phyloP scores from a whole-genome alignment of 345 rosid species.

The Kandelia obovata region DNA sequence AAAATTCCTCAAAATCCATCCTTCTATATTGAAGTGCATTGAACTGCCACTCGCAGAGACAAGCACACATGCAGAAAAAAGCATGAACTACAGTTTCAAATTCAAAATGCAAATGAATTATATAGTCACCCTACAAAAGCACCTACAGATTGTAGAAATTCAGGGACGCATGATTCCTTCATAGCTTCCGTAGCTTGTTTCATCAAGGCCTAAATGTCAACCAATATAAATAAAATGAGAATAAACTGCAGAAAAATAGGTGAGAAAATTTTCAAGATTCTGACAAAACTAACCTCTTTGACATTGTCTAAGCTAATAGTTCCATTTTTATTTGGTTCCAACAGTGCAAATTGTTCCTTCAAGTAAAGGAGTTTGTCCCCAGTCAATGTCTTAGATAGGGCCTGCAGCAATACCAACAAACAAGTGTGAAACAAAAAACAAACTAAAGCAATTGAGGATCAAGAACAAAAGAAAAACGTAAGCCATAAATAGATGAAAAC shows the following conservation, averaged over 20 bases:
- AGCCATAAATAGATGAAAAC: neutral
- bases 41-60: constrained; percentile 41
- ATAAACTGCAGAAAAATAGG: constrained; percentile 8
- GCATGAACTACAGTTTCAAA: too few species aligned
- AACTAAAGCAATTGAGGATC: neutral
- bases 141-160: constrained; percentile 77
- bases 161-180: constrained; percentile 87
- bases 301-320: constrained; percentile 67
- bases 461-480: neutral
- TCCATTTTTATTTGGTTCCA: constrained; percentile 71
- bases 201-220: constrained; percentile 61
- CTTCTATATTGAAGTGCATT: constrained; percentile 81
- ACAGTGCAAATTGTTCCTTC: constrained; percentile 65
- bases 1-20: constrained; percentile 95
- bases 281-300: constrained; percentile 45
- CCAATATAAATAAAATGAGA: constrained; percentile 17
- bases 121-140: neutral
- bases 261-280: neutral
- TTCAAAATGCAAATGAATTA: neutral
- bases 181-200: constrained; percentile 84
- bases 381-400: constrained; percentile 75
- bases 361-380: constrained; percentile 67
- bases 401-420: constrained; percentile 46
- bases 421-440: neutral
- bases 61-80: too few species aligned